These are phyloP conservation scores for sorghum (Sorghum bicolor) DNA, from an alignment of 176 grass and related monocot genomes.

Conservation along the genomic window Sorghum_bicolor_NCBIv3 NC_012871.2:49751501-49752000, in stretches of 20 bases:
- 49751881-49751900: not conserved
- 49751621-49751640: conserved; percentile 96
- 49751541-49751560: conserved; percentile 89
- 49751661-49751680: conserved; percentile 48
- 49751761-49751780: not conserved
- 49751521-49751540: conserved; percentile 77
- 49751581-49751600: conserved; percentile 84
- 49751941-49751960: not conserved
- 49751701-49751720: not conserved
- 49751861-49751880: not conserved
- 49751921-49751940: not conserved
- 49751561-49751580: conserved; percentile 75
- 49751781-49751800: not conserved
- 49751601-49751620: conserved; percentile 83
- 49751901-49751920: not conserved
- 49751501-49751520: conserved; percentile 75
- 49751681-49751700: not conserved
- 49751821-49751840: not conserved
- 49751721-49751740: not conserved
- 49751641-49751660: conserved; percentile 65
- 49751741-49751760: not conserved
- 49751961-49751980: too few species aligned
- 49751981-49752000: not conserved
- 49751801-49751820: not conserved
- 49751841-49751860: not conserved